These are phyloP conservation scores for Gynostemma pentaphyllum DNA, from an alignment of 306 rosid species.

Conservation along the genomic window DNA sequence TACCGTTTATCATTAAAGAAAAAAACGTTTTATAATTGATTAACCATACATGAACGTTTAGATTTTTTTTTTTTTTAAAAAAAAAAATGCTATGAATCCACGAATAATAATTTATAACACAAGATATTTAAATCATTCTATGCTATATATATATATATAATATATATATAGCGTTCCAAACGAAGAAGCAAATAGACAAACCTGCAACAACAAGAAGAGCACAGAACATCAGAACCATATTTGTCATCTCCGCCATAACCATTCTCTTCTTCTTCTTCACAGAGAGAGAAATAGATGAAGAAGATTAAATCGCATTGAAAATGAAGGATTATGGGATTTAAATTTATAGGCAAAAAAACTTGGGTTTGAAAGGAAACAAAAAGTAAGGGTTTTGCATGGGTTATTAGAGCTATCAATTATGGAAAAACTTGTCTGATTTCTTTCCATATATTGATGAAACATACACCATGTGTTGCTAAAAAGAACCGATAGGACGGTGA, in stretches of 20 bases:
- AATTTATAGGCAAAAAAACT: no score
- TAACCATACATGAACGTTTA: no score
- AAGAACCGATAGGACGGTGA: background rate
- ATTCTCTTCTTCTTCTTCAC: background rate
- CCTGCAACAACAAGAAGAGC: slow-evolving; percentile 16
- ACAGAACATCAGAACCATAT: slow-evolving; percentile 12
- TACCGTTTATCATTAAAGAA: no score
- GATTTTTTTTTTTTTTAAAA: no score
- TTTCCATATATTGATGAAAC: no score
- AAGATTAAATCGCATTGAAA: background rate
- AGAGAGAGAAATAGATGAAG: background rate
- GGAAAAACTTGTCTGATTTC: background rate
- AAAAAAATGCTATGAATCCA: no score
- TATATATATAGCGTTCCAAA: background rate
- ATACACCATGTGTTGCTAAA: no score
- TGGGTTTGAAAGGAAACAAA: background rate
- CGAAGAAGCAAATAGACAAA: background rate
- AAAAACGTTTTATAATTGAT: no score
- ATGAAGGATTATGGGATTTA: no score
- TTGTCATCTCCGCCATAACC: slow-evolving; percentile 1
- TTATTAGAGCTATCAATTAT: background rate
- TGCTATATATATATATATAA: no score
- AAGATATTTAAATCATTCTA: no score
- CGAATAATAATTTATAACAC: no score
- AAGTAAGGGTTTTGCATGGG: background rate